Base-by-base conservation (phyloP, 2,329 filamentous ascomycete genomes). In the Furcasterigmium furcatum region DNA sequence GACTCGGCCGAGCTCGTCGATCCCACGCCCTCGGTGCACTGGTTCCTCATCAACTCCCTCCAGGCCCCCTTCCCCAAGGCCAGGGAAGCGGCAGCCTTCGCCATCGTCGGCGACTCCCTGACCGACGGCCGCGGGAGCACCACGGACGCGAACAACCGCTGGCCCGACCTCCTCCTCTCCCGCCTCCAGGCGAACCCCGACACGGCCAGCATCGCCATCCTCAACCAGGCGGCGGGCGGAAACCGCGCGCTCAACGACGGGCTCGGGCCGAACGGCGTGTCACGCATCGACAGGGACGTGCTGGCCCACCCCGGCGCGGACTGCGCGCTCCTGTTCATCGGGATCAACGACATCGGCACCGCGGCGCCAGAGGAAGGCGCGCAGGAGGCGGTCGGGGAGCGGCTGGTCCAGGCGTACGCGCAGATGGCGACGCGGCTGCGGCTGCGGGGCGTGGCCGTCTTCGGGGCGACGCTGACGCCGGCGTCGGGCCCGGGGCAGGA, bases 91-190 rank as follows among this genome's bases (percentile, higher is more conserved):
- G 64, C 67, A 41, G 67, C 73, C 2, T 70, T 85, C 27, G 73
- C 70, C 18, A 72, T 86, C 20, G 65, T 86, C 2, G 82, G 82
- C n/a, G 82, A 87, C 60, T 81, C 76, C 55, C 83, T 86, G 56
- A 85, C 81, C 4, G 82, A 86, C 55, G 82, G 82, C 10, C 71
- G 80, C 21, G 79, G 79, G 36, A 80, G 74, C 47, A 77, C 74
- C 24, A 78, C 75, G 16, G 76, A 85, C 60, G 63, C 58, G 19
- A 84, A 85, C 61, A 71, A 82, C 57, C 63, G 68, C 39, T 71
- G 66, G 67, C 64, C 67, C 0, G 66, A 71, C 55, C 58, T 57
- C 9, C 65, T 82, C 8, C 64, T 75, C 20, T 54, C 58, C 9
- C 67, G 69, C 38, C 55, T 81, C 9, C 30, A 43, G 55, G 41